These are phyloP conservation scores for Podospora pseudoanserina DNA, from an alignment of 495 filamentous ascomycete genomes.

Conservation along the genomic window DNA sequence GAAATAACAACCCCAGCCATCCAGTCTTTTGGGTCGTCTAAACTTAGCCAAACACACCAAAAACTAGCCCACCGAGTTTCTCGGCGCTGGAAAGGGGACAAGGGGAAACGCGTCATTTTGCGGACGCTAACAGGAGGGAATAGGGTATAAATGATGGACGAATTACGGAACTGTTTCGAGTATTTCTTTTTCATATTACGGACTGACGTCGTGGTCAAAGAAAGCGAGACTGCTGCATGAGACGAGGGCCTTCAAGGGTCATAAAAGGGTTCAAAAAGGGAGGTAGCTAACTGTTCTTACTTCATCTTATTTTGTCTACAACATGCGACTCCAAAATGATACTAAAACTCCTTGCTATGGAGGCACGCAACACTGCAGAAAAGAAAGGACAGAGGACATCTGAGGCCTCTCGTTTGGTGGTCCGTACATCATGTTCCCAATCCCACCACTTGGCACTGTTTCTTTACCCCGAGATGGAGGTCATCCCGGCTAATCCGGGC, in stretches of 20 bases:
- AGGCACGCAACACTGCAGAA: background rate
- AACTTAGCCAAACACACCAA: background rate
- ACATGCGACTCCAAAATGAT: background rate
- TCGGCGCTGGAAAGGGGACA: background rate
- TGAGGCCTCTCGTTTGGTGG: background rate
- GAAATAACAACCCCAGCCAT: background rate
- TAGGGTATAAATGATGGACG: background rate
- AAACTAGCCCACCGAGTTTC: background rate
- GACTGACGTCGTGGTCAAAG: too few species aligned
- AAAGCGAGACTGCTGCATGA: too few species aligned
- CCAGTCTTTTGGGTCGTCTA: background rate
- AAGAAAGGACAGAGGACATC: background rate
- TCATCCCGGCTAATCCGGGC: background rate
- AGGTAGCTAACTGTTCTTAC: too few species aligned
- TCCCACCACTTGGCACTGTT: background rate
- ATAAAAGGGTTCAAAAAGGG: too few species aligned
- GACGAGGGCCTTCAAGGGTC: too few species aligned
- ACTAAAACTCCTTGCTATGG: background rate
- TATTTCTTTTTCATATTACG: background rate
- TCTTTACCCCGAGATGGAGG: background rate
- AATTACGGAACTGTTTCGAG: background rate
- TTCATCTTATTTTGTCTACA: too few species aligned
- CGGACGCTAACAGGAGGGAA: background rate
- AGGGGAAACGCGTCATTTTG: slow-evolving; percentile 3
- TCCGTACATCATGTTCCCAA: too few species aligned